A percentile compares a stretch with the other conserved stretches of the same genome.
Evolutionary conservation across 169 alveolate species (phyloP).

Genomic region (Eimeria necatrix): DNA sequence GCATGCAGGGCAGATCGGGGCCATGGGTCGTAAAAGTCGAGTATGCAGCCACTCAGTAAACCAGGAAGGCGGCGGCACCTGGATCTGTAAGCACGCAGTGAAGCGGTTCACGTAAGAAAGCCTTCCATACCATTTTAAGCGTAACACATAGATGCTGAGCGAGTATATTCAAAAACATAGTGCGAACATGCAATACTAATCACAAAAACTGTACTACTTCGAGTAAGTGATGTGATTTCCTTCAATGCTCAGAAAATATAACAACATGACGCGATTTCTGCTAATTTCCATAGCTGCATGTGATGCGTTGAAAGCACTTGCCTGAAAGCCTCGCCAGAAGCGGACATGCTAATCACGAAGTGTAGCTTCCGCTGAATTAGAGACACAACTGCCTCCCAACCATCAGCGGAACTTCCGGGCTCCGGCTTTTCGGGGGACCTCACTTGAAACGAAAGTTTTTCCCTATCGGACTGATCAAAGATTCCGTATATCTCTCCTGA

Average conservation of each 20-base stretch:
- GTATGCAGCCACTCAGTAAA: constrained; percentile 53
- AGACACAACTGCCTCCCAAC: constrained; percentile 57
- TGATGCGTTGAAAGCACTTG: constrained; percentile 72
- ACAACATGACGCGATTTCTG: no score
- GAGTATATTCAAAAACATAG: no score
- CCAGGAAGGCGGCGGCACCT: constrained; percentile 76
- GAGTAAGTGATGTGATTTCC: no score
- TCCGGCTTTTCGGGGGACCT: constrained; percentile 55
- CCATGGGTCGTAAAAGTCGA: constrained; percentile 93
- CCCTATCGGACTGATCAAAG: constrained; percentile 67
- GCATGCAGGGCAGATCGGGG: constrained; percentile 94
- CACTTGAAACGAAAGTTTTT: constrained; percentile 60
- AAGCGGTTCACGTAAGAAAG: not conserved
- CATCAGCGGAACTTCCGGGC: constrained; percentile 30
- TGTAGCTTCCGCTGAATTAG: constrained; percentile 53
- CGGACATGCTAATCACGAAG: constrained; percentile 68
- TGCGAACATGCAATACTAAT: no score
- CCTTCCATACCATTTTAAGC: no score
- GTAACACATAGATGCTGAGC: no score
- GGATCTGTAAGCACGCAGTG: constrained; percentile 16
- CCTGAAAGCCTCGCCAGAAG: constrained; percentile 64
- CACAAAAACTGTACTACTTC: no score
- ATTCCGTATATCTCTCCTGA: constrained; percentile 72
- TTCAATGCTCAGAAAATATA: no score
- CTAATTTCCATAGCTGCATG: no score